Evolutionary conservation across 192 early-diverging fungal species (phyloP), one percentile per base, ranked within the genome.

Genomic region (Entomortierella beljakovae): DNA sequence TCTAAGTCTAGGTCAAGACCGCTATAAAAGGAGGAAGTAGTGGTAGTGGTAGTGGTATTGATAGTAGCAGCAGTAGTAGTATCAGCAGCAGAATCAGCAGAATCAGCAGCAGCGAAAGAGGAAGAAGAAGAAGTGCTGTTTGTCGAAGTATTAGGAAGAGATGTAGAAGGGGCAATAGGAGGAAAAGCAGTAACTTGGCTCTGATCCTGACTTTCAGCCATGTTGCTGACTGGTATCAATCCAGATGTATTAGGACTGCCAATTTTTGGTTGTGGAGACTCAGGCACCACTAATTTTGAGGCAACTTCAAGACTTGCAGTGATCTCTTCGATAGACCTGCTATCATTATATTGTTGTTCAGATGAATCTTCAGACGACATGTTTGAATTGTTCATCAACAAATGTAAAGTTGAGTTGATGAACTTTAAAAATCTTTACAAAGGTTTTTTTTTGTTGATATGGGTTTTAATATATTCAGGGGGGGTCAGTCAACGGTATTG

Each of bases 1-100:
- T 74, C 71, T 8, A 64, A 50, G 28, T 68, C 64, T 18, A 76
- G 38, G 7, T 68, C 58, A 53, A 76, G 72, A 23, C 46, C 43
- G 38, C 42, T 61, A 43, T 68, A 61, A 33, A 67, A 65, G 46
- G 75, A 79, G 22, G 51, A 56, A n/a, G 22, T 23, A 16, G 64
- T 16, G 16, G 40, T 22, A 32, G 15, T 20, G 20, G 43, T 16
- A 46, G 57, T 26, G 29, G 46, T 6, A 18, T 54, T n/a, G n/a
- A 34, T 28, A 9, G 53, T 25, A 22, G 61, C 34, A 23, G 60
- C 13, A 42, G 63, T 16, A 4, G 46, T 38, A 25, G 70, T 37
- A 3, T 48, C 46, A 32, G 54, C 11, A 52, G 22, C 26, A 3
- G 53, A 54, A 8, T 6, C 54, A 34, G 32, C 2, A 8, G 54